phyloP scores from a whole-genome alignment of 2,329 filamentous ascomycete genomes.

The Trichoderma atroviride region DNA sequence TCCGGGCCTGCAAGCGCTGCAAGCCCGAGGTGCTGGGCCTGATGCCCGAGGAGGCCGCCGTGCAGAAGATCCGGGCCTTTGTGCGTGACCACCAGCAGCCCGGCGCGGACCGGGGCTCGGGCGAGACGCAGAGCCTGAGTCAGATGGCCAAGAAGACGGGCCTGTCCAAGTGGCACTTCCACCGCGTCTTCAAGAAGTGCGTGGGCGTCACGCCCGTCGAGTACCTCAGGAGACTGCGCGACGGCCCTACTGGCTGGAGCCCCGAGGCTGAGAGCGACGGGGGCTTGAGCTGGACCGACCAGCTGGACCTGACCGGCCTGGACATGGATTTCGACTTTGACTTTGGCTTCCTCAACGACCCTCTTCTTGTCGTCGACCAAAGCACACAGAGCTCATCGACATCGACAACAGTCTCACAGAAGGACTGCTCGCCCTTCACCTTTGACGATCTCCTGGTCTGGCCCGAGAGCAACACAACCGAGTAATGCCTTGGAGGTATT shows the following conservation, averaged over 20 bases:
- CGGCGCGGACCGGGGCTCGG: constrained; percentile 25
- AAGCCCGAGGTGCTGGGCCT: constrained; percentile 45
- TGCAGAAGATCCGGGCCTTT: constrained; percentile 45
- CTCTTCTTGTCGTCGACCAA: background rate
- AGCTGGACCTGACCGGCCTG: constrained; percentile 10
- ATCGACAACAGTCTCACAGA: constrained; percentile 2
- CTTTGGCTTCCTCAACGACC: constrained; percentile 13
- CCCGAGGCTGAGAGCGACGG: background rate
- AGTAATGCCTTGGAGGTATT: background rate
- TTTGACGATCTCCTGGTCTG: constrained; percentile 31
- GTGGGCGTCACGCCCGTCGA: constrained; percentile 52
- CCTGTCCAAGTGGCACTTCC: constrained; percentile 61
- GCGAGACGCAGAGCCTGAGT: constrained; percentile 39
- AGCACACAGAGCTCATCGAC: background rate
- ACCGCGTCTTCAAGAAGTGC: constrained; percentile 60
- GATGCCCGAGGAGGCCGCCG: constrained; percentile 49
- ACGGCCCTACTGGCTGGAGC: background rate
- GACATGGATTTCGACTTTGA: constrained; percentile 21
- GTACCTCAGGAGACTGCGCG: constrained; percentile 32
- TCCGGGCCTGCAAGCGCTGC: constrained; percentile 61
- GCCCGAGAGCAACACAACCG: constrained; percentile 8
- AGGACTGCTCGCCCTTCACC: constrained; percentile 7
- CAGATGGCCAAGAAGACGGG: constrained; percentile 54
- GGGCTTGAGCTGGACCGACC: constrained; percentile 19
- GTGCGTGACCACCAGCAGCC: constrained; percentile 34